These are phyloP conservation scores for Lomentospora prolificans DNA, from an alignment of 2,329 filamentous ascomycete species.

Conservation along the genomic window DNA sequence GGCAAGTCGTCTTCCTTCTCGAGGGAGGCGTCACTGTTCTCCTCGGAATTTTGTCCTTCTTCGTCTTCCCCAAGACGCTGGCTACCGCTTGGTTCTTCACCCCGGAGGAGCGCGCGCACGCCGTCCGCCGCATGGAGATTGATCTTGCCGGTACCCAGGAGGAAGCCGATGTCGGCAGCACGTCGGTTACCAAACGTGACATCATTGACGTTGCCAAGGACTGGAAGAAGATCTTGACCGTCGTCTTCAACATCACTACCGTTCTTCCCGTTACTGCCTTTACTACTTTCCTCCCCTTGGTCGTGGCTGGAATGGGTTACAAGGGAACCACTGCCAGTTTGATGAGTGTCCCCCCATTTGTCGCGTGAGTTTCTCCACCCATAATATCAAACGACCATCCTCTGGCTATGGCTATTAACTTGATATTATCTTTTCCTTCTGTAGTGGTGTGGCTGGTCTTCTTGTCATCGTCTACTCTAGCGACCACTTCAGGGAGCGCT, in stretches of 20 bases:
- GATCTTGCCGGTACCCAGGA: neutral
- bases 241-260: conserved; percentile 6
- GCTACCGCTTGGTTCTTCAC: conserved; percentile 4
- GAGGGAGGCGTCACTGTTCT: conserved; percentile 4
- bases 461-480: conserved; percentile 14
- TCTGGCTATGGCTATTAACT: no score
- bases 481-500: conserved; percentile 15
- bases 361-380: conserved; percentile 7
- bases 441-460: conserved; percentile 8
- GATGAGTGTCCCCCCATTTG: conserved; percentile 7
- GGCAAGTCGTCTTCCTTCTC: conserved; percentile 1
- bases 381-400: conserved; percentile 10
- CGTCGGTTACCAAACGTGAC: neutral
- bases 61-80: conserved; percentile 2
- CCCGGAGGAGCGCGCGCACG: neutral
- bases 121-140: neutral
- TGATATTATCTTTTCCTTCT: neutral
- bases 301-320: conserved; percentile 5
- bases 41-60: neutral
- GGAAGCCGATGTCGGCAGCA: neutral
- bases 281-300: conserved; percentile 1
- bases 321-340: neutral
- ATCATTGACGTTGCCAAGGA: conserved; percentile 1
- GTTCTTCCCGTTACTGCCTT: conserved; percentile 1
- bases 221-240: conserved; percentile 5